These are phyloP conservation scores for Pythium oligandrum DNA, from an alignment of 352 stramenopile species.

Conservation along the genomic window DNA sequence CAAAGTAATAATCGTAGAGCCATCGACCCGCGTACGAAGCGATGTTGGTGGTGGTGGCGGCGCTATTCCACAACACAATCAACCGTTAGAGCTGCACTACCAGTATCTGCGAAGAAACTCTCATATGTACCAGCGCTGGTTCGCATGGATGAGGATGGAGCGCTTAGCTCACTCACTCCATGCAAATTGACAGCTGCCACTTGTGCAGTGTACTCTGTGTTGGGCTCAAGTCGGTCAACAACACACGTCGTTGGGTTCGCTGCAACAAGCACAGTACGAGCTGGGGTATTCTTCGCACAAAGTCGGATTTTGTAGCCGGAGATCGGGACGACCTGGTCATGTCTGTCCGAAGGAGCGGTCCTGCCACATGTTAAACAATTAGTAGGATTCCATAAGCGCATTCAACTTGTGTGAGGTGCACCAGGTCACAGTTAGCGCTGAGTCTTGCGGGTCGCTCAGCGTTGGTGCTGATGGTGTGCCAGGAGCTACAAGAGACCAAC, in stretches of 20 bases:
- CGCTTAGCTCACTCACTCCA: conserved; percentile 49
- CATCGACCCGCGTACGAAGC: conserved; percentile 1
- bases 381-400: conserved; percentile 1
- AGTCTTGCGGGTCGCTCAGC: no score
- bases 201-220: conserved; percentile 37
- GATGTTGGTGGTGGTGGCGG: conserved; percentile 4
- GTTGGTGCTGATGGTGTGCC: no score
- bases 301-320: conserved; percentile 56
- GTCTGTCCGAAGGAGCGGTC: conserved; percentile 7
- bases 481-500: no score
- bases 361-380: conserved; percentile 3
- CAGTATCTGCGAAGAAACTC: no score
- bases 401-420: not conserved
- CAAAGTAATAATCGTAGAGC: conserved; percentile 7
- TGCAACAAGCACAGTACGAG: conserved; percentile 19
- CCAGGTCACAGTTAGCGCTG: no score
- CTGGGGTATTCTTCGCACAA: conserved; percentile 10
- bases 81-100: no score
- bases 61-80: not conserved
- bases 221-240: conserved; percentile 26
- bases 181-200: conserved; percentile 55
- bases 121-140: no score
- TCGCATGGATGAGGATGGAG: conserved; percentile 7
- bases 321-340: conserved; percentile 46
- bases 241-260: conserved; percentile 22